Conservation (phyloP, 2,329 filamentous ascomycete species). For the Chalaropsis thielavioides region DNA sequence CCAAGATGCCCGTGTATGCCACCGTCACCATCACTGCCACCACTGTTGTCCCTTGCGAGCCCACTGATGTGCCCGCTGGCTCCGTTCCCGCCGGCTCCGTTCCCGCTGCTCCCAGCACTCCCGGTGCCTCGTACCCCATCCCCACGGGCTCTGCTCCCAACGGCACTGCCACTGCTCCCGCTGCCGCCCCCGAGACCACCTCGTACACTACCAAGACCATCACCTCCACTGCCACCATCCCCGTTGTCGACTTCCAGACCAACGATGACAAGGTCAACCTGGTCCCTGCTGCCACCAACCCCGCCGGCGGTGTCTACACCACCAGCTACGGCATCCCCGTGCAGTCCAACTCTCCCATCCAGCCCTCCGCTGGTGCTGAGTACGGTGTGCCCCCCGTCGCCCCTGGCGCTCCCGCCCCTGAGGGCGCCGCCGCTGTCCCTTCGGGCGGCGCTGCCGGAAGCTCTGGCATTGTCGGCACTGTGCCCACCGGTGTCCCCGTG, state of each 20-base stretch:
- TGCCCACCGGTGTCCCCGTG: constrained; percentile 14
- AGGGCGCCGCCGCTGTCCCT: constrained; percentile 9
- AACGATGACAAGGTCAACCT: constrained; percentile 18
- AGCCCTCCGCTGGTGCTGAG: neutral
- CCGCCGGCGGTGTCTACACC: constrained; percentile 7
- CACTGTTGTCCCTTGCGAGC: constrained; percentile 18
- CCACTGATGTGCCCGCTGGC: constrained; percentile 20
- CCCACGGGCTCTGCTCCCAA: neutral
- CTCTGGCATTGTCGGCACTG: constrained; percentile 6
- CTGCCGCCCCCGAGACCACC: constrained; percentile 33
- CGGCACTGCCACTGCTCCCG: constrained; percentile 31
- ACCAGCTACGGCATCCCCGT: constrained; percentile 9
- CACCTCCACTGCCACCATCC: constrained; percentile 38
- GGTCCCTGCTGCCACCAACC: constrained; percentile 18
- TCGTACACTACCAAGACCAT: constrained; percentile 35
- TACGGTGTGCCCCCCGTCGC: neutral
- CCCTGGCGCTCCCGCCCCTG: constrained; percentile 16
- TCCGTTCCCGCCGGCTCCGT: constrained; percentile 28
- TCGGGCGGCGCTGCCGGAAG: constrained; percentile 17
- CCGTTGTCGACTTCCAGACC: constrained; percentile 36
- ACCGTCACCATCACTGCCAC: constrained; percentile 36
- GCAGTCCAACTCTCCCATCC: constrained; percentile 7
- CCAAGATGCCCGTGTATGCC: constrained; percentile 20
- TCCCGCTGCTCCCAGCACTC: constrained; percentile 17
- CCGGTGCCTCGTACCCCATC: neutral